Evolutionary conservation across 495 filamentous ascomycete species (phyloP).

Genomic region (Cercophora sp.): DNA sequence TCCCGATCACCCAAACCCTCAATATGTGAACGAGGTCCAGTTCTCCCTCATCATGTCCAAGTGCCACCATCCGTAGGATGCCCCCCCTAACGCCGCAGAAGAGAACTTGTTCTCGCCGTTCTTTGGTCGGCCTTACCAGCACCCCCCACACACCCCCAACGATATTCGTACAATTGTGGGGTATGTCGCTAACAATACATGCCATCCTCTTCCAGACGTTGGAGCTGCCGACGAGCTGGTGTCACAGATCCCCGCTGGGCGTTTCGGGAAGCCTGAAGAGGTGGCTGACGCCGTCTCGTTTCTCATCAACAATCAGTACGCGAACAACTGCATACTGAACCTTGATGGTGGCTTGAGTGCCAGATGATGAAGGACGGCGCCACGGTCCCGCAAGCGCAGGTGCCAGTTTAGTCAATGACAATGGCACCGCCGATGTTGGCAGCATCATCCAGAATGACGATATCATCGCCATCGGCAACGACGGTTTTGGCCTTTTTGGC

Average conservation of each 20-base stretch:
- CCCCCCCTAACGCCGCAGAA: no score
- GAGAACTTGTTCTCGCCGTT: no score
- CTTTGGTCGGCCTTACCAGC: no score
- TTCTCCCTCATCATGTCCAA: no score
- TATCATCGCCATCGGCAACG: conserved; percentile 32
- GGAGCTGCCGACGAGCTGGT: conserved; percentile 28
- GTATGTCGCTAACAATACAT: conserved; percentile 2
- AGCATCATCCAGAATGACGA: conserved; percentile 58
- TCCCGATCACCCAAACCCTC: conserved; percentile 7
- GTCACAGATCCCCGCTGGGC: conserved; percentile 57
- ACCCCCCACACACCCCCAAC: no score
- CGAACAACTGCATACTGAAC: conserved; percentile 80
- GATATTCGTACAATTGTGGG: no score
- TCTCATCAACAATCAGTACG: conserved; percentile 71
- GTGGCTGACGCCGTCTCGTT: conserved; percentile 79
- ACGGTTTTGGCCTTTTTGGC: conserved; percentile 45
- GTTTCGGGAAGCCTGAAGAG: conserved; percentile 65
- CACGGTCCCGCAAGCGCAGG: no score
- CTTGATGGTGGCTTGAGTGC: conserved; percentile 82
- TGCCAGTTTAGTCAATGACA: conserved; percentile 12
- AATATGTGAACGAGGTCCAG: no score
- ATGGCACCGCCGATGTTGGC: conserved; percentile 40
- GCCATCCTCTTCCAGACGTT: neutral
- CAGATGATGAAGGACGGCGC: conserved; percentile 32
- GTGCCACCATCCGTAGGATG: no score